Evolutionary conservation across 1,284 basidiomycete genomes (phyloP).

Genomic region (Heterobasidion annosum): DNA sequence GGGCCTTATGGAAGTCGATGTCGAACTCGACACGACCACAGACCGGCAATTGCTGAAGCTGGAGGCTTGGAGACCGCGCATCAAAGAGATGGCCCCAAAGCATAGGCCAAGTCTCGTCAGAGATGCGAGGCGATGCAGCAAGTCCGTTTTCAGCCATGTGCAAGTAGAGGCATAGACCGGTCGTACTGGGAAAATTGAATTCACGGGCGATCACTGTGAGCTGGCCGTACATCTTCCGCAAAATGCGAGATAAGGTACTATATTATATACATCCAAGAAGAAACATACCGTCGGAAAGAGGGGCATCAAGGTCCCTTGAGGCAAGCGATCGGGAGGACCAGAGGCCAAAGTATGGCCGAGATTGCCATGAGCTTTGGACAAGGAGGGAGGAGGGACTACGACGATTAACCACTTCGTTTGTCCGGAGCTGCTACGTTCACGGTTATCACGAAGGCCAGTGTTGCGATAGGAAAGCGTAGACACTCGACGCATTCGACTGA

Average conservation of each 20-base stretch:
- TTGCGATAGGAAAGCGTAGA: constrained; percentile 51
- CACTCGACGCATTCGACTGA: constrained; percentile 12
- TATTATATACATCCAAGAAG: background rate
- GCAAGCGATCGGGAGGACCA: constrained; percentile 50
- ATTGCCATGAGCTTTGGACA: constrained; percentile 51
- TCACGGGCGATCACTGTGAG: constrained; percentile 69
- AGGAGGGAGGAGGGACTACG: constrained; percentile 53
- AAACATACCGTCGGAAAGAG: constrained; percentile 61
- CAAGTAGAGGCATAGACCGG: constrained; percentile 66
- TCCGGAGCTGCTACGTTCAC: constrained; percentile 32
- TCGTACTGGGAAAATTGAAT: constrained; percentile 68
- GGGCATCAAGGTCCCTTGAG: constrained; percentile 67
- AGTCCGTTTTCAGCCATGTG: constrained; percentile 49
- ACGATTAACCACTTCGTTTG: constrained; percentile 53
- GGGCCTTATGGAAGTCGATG: constrained; percentile 59
- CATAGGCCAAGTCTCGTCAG: constrained; percentile 68
- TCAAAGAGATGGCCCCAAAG: constrained; percentile 63
- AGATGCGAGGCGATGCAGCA: constrained; percentile 56
- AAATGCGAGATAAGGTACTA: background rate
- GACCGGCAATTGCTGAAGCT: constrained; percentile 41
- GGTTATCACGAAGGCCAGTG: constrained; percentile 38
- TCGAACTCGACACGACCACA: constrained; percentile 72
- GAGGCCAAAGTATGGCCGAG: constrained; percentile 51
- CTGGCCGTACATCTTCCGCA: constrained; percentile 58
- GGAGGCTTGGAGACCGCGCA: constrained; percentile 24